Evolutionary conservation across 192 early-diverging fungal species (phyloP).

Genomic region (Linderina pennispora): DNA sequence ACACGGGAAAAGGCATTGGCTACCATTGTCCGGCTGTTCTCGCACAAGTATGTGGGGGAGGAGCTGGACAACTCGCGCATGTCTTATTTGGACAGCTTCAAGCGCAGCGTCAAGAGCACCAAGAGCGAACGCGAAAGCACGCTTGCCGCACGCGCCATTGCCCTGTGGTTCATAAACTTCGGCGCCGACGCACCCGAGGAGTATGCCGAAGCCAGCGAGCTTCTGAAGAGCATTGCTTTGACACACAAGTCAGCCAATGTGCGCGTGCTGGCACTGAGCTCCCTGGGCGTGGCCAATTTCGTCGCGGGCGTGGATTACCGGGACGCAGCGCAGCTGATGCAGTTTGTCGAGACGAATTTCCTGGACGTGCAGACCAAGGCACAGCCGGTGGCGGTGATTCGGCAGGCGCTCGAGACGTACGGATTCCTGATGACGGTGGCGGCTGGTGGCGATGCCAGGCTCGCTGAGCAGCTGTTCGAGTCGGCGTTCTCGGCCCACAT

Average conservation of each 20-base stretch:
- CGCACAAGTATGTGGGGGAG: slow-evolving; percentile 51
- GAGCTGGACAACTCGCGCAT: slow-evolving; percentile 46
- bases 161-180: slow-evolving; percentile 42
- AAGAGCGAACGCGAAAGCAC: slow-evolving; percentile 22
- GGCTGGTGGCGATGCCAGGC: slow-evolving; percentile 3
- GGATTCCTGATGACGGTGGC: slow-evolving; percentile 32
- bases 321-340: slow-evolving; percentile 18
- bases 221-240: slow-evolving; percentile 8
- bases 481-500: slow-evolving; percentile 32
- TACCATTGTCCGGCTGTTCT: slow-evolving; percentile 41
- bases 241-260: slow-evolving; percentile 8
- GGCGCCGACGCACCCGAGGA: slow-evolving; percentile 20
- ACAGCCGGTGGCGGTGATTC: background rate
- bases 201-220: slow-evolving; percentile 3
- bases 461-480: slow-evolving; percentile 31
- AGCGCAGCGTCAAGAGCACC: slow-evolving; percentile 34
- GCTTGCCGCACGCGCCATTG: slow-evolving; percentile 18
- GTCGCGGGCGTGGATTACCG: slow-evolving; percentile 24
- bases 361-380: background rate
- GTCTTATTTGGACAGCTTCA: slow-evolving; percentile 52
- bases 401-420: slow-evolving; percentile 23
- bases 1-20: slow-evolving; percentile 52
- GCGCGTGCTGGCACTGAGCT: slow-evolving; percentile 12
- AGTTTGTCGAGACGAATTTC: slow-evolving; percentile 9
- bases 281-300: slow-evolving; percentile 35